Evolutionary conservation across 345 rosid genomes (phyloP).

Genomic region (Eucalyptus paniculata): DNA sequence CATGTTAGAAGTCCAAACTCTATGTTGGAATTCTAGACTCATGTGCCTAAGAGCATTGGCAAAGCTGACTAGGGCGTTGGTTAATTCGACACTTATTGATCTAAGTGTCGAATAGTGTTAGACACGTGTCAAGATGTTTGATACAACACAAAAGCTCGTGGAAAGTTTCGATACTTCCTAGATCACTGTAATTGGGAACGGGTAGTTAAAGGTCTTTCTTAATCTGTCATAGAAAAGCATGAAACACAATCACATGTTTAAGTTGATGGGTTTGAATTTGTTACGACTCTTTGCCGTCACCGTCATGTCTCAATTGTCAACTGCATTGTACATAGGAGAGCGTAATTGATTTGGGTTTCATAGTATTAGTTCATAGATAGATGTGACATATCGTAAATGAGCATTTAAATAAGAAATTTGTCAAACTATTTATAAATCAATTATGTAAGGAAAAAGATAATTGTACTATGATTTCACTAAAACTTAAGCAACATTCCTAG

Average conservation of each 20-base stretch:
- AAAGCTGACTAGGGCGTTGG: fast-evolving
- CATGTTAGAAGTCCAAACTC: too few species aligned
- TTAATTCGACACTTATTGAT: too few species aligned
- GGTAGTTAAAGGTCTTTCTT: not conserved
- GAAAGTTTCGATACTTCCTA: too few species aligned
- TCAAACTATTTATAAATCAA: not conserved
- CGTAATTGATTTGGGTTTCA: not conserved
- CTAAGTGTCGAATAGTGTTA: fast-evolving
- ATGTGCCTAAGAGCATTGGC: too few species aligned
- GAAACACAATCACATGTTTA: not conserved
- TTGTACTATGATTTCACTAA: not conserved
- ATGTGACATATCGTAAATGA: not conserved
- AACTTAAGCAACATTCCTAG: not conserved
- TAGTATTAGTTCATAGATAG: not conserved
- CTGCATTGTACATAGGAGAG: not conserved
- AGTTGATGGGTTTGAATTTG: not conserved
- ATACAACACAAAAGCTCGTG: fast-evolving
- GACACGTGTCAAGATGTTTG: fast-evolving
- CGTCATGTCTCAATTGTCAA: not conserved
- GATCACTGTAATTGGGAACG: not conserved
- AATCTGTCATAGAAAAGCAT: not conserved
- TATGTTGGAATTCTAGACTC: fast-evolving
- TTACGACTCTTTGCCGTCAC: not conserved
- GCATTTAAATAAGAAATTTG: not conserved
- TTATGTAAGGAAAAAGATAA: not conserved